Evolutionary conservation across 2,329 filamentous ascomycete genomes (phyloP), one percentile per base, ranked within the genome.

Genomic region (Diaporthe helianthi): DNA sequence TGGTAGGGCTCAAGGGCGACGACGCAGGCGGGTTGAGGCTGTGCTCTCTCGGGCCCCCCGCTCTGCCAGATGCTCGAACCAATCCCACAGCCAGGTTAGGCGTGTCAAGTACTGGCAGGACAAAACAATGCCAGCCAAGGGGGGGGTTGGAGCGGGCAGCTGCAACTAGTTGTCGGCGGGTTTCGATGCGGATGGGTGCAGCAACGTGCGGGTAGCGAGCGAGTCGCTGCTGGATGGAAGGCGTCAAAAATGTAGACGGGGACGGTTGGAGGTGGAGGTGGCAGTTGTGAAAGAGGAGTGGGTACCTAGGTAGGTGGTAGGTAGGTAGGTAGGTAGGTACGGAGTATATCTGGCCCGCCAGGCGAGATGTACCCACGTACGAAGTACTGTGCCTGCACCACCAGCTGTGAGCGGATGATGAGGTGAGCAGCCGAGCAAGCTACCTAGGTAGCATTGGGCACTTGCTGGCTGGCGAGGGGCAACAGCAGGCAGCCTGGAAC

Each of bases 11-110:
- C 54, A 53, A 54, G 54, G 67, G 67, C 63, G 67, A 51, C 63
- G 47, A 64, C 55, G 67, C 63, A 71, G 70, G 64, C 67, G 63
- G 46, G 54, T 65, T 69, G 70, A 71, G 70, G 70, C 70, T 71
- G 70, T 71, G 70, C 70, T 55, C 60, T 63, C 67, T 64, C 58
- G 55, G 47, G 61, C 51, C 44, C 69, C 69, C 69, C 69, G 69
- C 69, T 65, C 49, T 63, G 46, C 46, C 41, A 47, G 65, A 67
- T 54, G 52, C 65, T 63, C 58, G 65, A 68, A 66, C 69, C 69
- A 71, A 71, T 71, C 69, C 69, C 69, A 44, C 54, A 52, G 17
- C 67, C 55, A 65, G 41, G 65, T 44, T 41, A 63, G 64, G 33
- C 26, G 52, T 67, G 33, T 67, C 65, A 58, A 31, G 15, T 38